phyloP scores from a whole-genome alignment of 78 protist species.

The Isochrysis galbana region DNA sequence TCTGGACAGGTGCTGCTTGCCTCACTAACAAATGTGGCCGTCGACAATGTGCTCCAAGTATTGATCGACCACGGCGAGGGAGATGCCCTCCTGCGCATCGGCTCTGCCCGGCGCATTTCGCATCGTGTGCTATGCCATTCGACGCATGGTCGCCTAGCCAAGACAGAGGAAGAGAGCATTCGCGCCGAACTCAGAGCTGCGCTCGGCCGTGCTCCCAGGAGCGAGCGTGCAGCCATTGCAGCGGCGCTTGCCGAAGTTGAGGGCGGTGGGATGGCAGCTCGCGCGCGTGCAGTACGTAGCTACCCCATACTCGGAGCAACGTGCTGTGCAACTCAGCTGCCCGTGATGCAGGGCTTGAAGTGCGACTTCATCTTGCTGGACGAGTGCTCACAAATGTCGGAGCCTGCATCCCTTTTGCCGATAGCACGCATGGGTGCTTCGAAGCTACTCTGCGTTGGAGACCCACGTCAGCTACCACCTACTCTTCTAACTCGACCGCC shows the following conservation, averaged over 20 bases:
- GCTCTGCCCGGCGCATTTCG: neutral
- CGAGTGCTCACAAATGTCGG: conserved; percentile 47
- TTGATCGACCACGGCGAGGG: neutral
- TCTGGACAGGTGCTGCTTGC: neutral
- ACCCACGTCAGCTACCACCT: conserved; percentile 66
- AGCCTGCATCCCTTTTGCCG: conserved; percentile 29
- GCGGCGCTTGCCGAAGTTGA: neutral
- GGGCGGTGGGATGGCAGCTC: neutral
- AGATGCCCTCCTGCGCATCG: neutral
- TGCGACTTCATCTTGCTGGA: conserved; percentile 21
- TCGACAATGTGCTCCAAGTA: neutral
- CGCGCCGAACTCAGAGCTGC: neutral
- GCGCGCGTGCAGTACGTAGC: neutral
- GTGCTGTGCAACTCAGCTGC: neutral
- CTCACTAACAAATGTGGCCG: conserved; percentile 13
- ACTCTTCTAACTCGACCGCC: neutral
- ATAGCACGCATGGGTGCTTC: neutral
- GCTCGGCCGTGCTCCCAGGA: neutral
- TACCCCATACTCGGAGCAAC: neutral
- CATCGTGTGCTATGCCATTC: neutral
- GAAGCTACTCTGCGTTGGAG: conserved; percentile 40
- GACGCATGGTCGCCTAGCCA: neutral
- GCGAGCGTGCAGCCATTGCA: neutral
- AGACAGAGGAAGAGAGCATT: neutral
- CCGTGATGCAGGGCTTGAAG: neutral